phyloP scores from a whole-genome alignment of 306 rosid species.

The Ormosia emarginata region DNA sequence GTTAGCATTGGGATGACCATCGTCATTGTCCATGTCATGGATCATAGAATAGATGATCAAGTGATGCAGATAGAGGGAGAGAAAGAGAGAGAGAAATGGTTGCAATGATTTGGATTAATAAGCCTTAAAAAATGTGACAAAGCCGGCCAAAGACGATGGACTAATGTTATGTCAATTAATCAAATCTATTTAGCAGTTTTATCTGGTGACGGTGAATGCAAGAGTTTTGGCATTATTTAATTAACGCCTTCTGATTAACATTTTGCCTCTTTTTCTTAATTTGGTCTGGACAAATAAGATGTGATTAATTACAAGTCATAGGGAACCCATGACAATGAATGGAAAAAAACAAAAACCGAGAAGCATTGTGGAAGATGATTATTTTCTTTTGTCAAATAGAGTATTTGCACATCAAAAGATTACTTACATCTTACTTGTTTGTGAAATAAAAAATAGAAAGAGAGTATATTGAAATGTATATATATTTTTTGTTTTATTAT shows the following conservation, averaged over 20 bases:
- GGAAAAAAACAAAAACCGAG: not conserved
- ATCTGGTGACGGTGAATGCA: conserved; percentile 21
- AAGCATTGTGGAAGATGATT: not conserved
- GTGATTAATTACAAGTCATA: not conserved
- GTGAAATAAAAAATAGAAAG: too few relatives aligned
- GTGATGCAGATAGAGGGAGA: not conserved
- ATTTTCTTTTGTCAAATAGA: not conserved
- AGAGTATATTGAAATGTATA: too few relatives aligned
- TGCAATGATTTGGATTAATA: not conserved
- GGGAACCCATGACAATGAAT: not conserved
- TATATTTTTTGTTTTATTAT: too few relatives aligned
- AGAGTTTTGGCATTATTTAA: conserved; percentile 3
- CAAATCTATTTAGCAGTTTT: not conserved
- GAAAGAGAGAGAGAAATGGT: not conserved
- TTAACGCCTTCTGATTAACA: conserved; percentile 12
- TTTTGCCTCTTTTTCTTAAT: not conserved
- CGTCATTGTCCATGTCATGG: conserved; percentile 27
- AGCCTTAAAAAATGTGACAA: not conserved
- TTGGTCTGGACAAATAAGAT: not conserved
- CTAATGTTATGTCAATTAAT: not conserved
- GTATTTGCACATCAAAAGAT: not conserved
- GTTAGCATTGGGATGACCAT: not conserved
- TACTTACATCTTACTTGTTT: too few relatives aligned
- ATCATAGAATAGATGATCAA: not conserved
- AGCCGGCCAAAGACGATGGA: conserved; percentile 12